These are phyloP conservation scores for Dictyostelium firmibasis DNA, from an alignment of 78 protist species.

Conservation along the genomic window DNA sequence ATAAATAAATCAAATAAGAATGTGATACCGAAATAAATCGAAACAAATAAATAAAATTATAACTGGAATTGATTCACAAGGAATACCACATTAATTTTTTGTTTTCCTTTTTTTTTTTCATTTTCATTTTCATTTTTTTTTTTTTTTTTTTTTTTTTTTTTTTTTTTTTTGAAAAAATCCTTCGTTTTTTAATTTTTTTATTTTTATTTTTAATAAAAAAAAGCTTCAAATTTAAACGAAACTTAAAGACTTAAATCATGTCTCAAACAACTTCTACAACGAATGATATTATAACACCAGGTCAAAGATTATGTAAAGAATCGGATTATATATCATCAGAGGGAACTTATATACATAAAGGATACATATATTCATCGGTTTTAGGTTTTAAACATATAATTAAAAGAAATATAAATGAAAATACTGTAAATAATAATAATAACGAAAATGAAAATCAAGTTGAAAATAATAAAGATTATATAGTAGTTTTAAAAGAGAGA, in stretches of 20 bases:
- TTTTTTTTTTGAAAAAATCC: not conserved
- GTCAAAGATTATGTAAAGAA: constrained; percentile 55
- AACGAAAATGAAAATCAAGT: not conserved
- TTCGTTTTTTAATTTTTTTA: not conserved
- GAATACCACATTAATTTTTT: not conserved
- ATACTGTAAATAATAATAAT: not conserved
- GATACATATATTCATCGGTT: constrained; percentile 66
- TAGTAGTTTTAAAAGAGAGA: constrained; percentile 66
- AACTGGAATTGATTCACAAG: too few relatives aligned
- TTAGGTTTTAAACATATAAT: constrained; percentile 46
- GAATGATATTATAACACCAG: constrained; percentile 43
- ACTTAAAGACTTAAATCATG: not conserved
- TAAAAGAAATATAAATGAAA: constrained; percentile 20
- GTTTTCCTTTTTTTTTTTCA: not conserved
- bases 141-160: not conserved
- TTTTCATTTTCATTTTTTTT: not conserved
- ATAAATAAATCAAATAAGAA: not conserved
- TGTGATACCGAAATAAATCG: too few relatives aligned
- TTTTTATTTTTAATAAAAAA: not conserved
- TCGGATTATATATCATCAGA: constrained; percentile 63
- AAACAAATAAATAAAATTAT: too few relatives aligned
- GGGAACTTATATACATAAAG: constrained; percentile 66
- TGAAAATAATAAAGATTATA: constrained; percentile 33
- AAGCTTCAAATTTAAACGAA: not conserved
- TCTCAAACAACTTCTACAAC: not conserved